Evolutionary conservation across 176 grass and related monocot species (phyloP).

Genomic region (Panicum miliaceum): DNA sequence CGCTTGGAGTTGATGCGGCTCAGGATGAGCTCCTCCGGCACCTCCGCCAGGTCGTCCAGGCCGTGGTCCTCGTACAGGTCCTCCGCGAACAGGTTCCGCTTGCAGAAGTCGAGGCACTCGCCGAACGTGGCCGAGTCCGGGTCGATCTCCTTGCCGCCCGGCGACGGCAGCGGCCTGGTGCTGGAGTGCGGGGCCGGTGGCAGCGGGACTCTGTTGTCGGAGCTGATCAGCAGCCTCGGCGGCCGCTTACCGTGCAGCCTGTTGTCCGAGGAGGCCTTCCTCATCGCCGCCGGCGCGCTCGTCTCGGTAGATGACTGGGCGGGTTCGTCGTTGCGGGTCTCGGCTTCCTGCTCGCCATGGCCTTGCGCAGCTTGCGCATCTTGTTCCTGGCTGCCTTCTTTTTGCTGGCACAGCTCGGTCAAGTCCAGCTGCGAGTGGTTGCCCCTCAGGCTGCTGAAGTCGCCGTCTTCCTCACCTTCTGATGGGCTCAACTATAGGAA

Average conservation of each 20-base stretch:
- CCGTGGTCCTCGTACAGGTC: neutral
- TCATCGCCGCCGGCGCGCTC: neutral
- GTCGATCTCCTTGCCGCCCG: conserved; percentile 14
- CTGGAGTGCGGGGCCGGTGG: neutral
- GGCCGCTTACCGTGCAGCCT: conserved; percentile 41
- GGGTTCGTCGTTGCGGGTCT: neutral
- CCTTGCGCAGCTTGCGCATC: neutral
- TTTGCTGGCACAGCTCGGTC: conserved; percentile 24
- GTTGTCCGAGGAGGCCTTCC: conserved; percentile 10
- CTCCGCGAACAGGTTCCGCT: conserved; percentile 52
- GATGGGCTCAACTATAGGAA: conserved; percentile 30
- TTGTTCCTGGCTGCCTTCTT: neutral
- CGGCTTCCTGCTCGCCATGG: neutral
- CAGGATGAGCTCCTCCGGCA: conserved; percentile 60
- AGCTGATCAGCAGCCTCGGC: conserved; percentile 22
- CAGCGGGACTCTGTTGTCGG: neutral
- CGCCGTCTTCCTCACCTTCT: conserved; percentile 39
- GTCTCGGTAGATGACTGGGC: neutral
- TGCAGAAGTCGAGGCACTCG: conserved; percentile 43
- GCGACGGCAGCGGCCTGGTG: conserved; percentile 13
- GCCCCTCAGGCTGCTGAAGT: conserved; percentile 42
- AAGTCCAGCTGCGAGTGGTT: conserved; percentile 40
- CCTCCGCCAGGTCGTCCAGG: conserved; percentile 6
- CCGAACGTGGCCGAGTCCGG: conserved; percentile 36
- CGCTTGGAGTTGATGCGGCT: conserved; percentile 72